Percentiles rank a stretch among this genome's conserved stretches.
These are phyloP conservation scores for Magnaporthiopsis incrustans DNA, from an alignment of 2,329 filamentous ascomycete species.

Conservation along the genomic window DNA sequence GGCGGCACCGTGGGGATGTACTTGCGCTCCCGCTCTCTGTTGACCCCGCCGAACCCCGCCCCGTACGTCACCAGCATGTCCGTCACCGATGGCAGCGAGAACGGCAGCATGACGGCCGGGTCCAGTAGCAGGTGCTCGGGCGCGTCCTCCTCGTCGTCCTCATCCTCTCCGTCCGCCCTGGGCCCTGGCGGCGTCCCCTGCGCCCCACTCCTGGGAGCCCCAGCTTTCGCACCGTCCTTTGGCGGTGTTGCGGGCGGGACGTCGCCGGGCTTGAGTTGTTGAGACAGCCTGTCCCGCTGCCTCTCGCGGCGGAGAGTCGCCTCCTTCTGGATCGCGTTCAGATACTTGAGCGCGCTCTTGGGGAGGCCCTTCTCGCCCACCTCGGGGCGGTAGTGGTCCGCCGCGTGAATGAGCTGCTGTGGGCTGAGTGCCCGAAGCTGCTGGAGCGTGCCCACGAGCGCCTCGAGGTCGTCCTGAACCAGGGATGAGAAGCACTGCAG, in stretches of 20 bases:
- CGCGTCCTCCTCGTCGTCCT: conserved; percentile 59
- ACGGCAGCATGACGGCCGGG: conserved; percentile 83
- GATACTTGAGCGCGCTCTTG: conserved; percentile 81
- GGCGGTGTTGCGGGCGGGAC: conserved; percentile 34
- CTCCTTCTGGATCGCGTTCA: conserved; percentile 72
- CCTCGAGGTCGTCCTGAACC: conserved; percentile 75
- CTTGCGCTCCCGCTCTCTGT: conserved; percentile 84
- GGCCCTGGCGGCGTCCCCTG: background rate
- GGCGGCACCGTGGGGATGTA: conserved; percentile 94
- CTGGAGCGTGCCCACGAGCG: conserved; percentile 78
- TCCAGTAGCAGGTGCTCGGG: conserved; percentile 75
- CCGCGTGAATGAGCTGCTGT: conserved; percentile 83
- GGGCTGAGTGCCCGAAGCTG: conserved; percentile 79
- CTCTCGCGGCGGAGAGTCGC: conserved; percentile 50
- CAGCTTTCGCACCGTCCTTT: conserved; percentile 15
- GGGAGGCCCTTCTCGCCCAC: conserved; percentile 89
- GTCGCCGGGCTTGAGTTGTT: conserved; percentile 15
- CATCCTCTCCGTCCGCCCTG: conserved; percentile 17
- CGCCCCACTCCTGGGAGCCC: conserved; percentile 16
- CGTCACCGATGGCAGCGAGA: conserved; percentile 88
- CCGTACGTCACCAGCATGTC: conserved; percentile 97
- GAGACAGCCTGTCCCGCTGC: conserved; percentile 36
- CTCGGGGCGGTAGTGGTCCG: conserved; percentile 87
- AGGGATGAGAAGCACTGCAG: conserved; percentile 95
- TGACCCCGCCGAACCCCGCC: conserved; percentile 86